Percentiles rank a stretch among this genome's conserved stretches.
Conservation (phyloP, 257 asterid species). For the Gynochthodes officinalis region DNA sequence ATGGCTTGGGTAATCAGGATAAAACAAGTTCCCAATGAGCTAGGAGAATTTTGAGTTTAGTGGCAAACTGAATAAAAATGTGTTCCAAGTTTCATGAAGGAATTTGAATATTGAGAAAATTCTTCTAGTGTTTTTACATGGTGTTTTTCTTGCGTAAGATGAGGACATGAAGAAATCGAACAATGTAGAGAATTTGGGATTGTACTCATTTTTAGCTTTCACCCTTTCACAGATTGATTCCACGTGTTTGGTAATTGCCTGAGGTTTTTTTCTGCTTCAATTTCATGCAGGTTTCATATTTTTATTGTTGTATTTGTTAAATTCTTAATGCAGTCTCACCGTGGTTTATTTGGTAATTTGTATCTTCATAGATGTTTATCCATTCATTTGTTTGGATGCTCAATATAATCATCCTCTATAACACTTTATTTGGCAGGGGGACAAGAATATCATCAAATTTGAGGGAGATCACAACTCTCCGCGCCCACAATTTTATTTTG, state of each 20-base stretch:
- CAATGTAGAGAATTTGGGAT: not conserved
- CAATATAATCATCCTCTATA: not conserved
- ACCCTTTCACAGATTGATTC: not conserved
- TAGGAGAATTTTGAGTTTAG: not conserved
- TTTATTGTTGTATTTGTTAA: not conserved
- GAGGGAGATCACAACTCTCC: constrained; percentile 98
- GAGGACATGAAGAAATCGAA: not conserved
- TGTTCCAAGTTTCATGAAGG: not conserved
- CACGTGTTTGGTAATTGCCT: not conserved
- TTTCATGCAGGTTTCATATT: not conserved
- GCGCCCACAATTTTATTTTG: constrained; percentile 96
- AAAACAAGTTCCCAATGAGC: not conserved
- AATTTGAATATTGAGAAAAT: not conserved
- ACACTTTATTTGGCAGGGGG: constrained; percentile 55
- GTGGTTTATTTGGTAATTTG: not conserved
- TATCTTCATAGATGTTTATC: not conserved
- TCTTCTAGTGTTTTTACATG: not conserved
- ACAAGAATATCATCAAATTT: constrained; percentile 87
- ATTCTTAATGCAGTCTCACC: not conserved
- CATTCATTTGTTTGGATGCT: not conserved
- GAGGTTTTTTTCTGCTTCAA: not conserved
- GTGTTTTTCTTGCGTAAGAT: not conserved
- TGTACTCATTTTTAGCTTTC: not conserved
- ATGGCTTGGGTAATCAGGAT: not conserved
- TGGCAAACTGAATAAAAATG: not conserved